Conservation (phyloP, 129 eudicot genomes). For the Oenanthe sinensis region DNA sequence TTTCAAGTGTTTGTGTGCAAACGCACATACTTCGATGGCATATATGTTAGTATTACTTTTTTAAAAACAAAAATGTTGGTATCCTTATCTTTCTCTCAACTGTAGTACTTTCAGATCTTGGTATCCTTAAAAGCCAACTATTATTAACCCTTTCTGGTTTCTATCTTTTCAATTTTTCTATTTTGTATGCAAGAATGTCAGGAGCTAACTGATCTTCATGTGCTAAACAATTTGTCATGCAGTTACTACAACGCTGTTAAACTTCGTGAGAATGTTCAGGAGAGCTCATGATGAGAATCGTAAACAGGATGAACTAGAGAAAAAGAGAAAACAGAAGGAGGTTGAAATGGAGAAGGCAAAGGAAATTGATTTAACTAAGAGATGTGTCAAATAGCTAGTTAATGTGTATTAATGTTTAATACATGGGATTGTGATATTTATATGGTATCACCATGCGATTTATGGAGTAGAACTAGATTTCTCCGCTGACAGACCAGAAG, state of each 20-base stretch:
- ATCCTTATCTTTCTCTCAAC: neutral
- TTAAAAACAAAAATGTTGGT: neutral
- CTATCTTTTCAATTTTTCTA: neutral
- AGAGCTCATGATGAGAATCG: conserved; percentile 78
- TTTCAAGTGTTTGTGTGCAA: too few relatives aligned
- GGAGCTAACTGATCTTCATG: neutral
- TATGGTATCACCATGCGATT: conserved; percentile 19
- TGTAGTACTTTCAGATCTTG: neutral
- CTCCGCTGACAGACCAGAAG: conserved; percentile 18
- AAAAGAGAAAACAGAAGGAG: conserved; percentile 70
- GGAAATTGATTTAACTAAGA: conserved; percentile 20
- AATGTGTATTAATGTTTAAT: conserved; percentile 7
- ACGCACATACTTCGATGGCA: too few relatives aligned
- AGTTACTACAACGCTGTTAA: conserved; percentile 49
- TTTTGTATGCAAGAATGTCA: neutral
- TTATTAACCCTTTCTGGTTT: neutral
- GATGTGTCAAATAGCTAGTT: conserved; percentile 24
- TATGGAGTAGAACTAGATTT: conserved; percentile 22
- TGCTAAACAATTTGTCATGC: neutral
- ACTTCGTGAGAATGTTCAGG: conserved; percentile 67
- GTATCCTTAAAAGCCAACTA: neutral
- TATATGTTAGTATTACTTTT: too few relatives aligned
- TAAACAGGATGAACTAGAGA: conserved; percentile 70
- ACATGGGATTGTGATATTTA: conserved; percentile 18
- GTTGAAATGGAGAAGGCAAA: conserved; percentile 49